Percentiles rank a stretch among this genome's conserved stretches.
These are phyloP conservation scores for Leccinum laetum DNA, from an alignment of 1,284 basidiomycete genomes.

Conservation along the genomic window DNA sequence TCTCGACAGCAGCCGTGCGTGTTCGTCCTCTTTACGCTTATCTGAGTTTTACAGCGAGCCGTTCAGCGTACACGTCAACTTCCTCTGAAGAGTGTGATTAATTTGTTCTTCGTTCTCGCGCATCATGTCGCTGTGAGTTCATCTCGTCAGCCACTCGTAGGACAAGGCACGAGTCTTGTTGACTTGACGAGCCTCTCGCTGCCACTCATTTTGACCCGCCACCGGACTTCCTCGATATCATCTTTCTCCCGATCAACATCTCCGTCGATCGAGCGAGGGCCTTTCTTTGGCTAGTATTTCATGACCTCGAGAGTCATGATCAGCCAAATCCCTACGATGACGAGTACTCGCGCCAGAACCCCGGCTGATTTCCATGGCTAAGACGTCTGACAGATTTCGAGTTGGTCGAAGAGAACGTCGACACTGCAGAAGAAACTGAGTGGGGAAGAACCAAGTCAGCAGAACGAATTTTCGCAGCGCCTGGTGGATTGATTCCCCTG, in stretches of 20 bases:
- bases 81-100: slow-evolving; percentile 79
- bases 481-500: slow-evolving; percentile 45
- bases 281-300: slow-evolving; percentile 79
- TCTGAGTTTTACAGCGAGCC: slow-evolving; percentile 8
- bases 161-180: slow-evolving; percentile 1
- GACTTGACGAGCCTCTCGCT: slow-evolving; percentile 57
- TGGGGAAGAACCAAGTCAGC: slow-evolving; percentile 70
- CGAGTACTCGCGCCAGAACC: slow-evolving; percentile 46
- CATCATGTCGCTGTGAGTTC: slow-evolving; percentile 62
- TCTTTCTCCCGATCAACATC: slow-evolving; percentile 71
- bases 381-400: slow-evolving; percentile 49
- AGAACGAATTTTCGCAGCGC: slow-evolving; percentile 60
- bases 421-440: slow-evolving; percentile 63
- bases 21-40: neutral
- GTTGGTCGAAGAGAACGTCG: slow-evolving; percentile 61
- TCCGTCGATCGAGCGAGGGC: slow-evolving; percentile 69
- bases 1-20: slow-evolving; percentile 39
- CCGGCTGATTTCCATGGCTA: slow-evolving; percentile 57
- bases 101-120: slow-evolving; percentile 62
- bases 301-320: slow-evolving; percentile 68
- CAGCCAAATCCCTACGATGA: slow-evolving; percentile 68
- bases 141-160: slow-evolving; percentile 1
- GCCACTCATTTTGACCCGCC: slow-evolving; percentile 72
- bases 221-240: slow-evolving; percentile 75
- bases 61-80: slow-evolving; percentile 54